phyloP scores from a whole-genome alignment of 371 early-diverging fungal species.

The Blakeslea trispora region DNA sequence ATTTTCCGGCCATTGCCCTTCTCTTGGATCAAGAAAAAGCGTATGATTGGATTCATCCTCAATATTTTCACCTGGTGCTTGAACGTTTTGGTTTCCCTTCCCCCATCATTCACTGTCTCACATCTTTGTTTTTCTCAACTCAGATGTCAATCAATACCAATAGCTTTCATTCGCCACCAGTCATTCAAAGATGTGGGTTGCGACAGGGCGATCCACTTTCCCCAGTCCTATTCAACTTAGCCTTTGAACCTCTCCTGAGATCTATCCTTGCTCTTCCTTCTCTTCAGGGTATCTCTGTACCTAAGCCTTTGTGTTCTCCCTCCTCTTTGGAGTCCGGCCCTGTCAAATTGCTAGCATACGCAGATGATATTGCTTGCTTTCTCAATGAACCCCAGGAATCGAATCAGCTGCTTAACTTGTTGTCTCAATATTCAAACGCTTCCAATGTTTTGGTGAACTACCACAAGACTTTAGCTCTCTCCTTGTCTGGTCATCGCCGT shows the following conservation, averaged over 20 bases:
- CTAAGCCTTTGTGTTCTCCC: not conserved
- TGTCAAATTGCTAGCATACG: constrained; percentile 9
- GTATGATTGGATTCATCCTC: constrained; percentile 23
- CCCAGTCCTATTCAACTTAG: constrained; percentile 27
- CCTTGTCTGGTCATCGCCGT: constrained; percentile 1
- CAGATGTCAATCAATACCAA: constrained; percentile 14
- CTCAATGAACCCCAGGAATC: not conserved
- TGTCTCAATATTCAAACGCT: not conserved
- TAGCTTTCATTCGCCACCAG: constrained; percentile 8
- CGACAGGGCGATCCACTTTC: constrained; percentile 31
- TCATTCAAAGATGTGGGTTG: constrained; percentile 17
- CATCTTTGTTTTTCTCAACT: constrained; percentile 12
- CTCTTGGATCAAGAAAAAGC: constrained; percentile 30
- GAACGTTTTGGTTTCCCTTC: constrained; percentile 15
- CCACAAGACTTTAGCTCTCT: constrained; percentile 9
- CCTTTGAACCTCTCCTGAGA: constrained; percentile 17
- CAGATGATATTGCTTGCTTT: constrained; percentile 3
- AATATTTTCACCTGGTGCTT: constrained; percentile 13
- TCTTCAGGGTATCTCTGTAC: not conserved
- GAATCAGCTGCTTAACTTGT: not conserved
- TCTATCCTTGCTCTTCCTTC: not conserved
- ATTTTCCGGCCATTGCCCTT: constrained; percentile 8
- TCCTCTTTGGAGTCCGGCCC: not conserved
- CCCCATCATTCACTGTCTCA: constrained; percentile 5
- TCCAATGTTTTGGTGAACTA: constrained; percentile 8